These are phyloP conservation scores for Przewalskia tangutica DNA, from an alignment of 257 asterid species.

Conservation along the genomic window DNA sequence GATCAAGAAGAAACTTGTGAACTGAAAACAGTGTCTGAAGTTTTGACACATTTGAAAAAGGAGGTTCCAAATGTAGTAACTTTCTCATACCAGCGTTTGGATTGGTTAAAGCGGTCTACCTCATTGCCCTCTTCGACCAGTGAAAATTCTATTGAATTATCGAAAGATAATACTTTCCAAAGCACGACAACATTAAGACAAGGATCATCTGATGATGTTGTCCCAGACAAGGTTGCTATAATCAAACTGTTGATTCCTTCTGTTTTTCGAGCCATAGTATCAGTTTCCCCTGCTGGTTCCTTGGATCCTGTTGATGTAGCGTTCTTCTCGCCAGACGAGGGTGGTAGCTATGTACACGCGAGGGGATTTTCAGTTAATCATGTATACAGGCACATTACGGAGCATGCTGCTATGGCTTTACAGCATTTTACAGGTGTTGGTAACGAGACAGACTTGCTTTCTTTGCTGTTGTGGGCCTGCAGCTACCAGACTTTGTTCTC, in stretches of 20 bases:
- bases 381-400: conserved; percentile 67
- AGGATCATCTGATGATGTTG: conserved; percentile 37
- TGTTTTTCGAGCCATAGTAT: conserved; percentile 67
- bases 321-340: conserved; percentile 93
- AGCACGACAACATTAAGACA: conserved; percentile 48
- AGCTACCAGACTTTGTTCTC: conserved; percentile 61
- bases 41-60: conserved; percentile 52
- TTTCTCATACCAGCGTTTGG: conserved; percentile 65
- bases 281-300: conserved; percentile 85
- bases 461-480: conserved; percentile 75
- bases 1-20: conserved; percentile 47
- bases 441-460: conserved; percentile 42
- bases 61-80: conserved; percentile 59
- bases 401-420: conserved; percentile 87
- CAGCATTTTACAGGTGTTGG: conserved; percentile 52
- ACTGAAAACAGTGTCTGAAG: conserved; percentile 50
- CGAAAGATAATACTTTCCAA: conserved; percentile 50
- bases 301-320: conserved; percentile 81
- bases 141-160: conserved; percentile 40
- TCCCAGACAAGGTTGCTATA: conserved; percentile 60
- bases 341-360: conserved; percentile 84
- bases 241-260: conserved; percentile 68
- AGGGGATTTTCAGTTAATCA: conserved; percentile 61
- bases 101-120: conserved; percentile 82
- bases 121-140: conserved; percentile 44